Base-by-base conservation (phyloP, 2,329 filamentous ascomycete genomes). In the Rutstroemia sp. region DNA sequence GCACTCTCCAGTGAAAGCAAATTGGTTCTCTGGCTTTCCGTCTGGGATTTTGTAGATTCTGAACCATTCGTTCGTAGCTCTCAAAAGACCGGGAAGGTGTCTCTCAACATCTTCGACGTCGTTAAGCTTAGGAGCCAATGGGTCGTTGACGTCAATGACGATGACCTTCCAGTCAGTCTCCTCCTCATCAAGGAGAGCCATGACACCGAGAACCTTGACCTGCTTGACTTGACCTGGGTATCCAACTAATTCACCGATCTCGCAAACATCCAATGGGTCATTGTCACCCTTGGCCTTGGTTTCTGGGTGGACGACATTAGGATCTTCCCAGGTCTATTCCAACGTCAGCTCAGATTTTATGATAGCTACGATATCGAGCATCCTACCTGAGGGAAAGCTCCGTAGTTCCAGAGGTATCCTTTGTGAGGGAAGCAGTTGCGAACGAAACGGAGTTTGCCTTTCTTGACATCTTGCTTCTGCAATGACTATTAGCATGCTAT, bases 101-200 rank as follows among this genome's bases (percentile, higher is more conserved):
- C 92, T 87, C 84, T 99, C 94, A 67, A 99, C 94, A 73, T 99
- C 94, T 83, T 97, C 94, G 63, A 97, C 87, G 74, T 97, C 92
- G 79, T 99, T 92, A 73, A 99, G 88, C 84, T 96, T 96, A 71
- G 89, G 77, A 57, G 94, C 94, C 63, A 99, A 82, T 66, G 94
- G 92, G 79, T 99, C 94, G 78, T 97, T 96, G 73, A 96, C 78
- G 73, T 99, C 94, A 72, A 99, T 95, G 76, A 97, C 94, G 69
- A 99, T 97, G 79, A 99, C 90, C 86, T 99, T 99, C 94, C 94
- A 99, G 84, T 99, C 94, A 64, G 94, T 99, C 87, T 99, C 94
- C 76, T 95, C 94, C 84, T 99, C 94, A 70, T 99, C 94, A 64
- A 99, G 89, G 65, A 99, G 85, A 67, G 94, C 94, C 94, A 99